Percentiles rank a stretch among this genome's conserved stretches.
Evolutionary conservation across 2,329 filamentous ascomycete species (phyloP).

Genomic region (Erysiphe pulchra): DNA sequence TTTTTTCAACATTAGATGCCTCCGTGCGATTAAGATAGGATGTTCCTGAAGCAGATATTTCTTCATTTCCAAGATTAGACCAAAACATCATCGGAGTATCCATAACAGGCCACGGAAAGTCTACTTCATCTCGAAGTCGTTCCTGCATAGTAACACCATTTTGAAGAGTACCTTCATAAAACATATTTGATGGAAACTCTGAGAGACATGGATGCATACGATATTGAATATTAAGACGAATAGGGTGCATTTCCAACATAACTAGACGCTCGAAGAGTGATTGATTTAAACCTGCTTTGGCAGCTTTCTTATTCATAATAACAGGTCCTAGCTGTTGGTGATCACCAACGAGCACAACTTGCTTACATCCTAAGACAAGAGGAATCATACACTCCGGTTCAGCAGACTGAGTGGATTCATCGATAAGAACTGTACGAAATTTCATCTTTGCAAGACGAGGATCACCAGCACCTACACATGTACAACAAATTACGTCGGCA

Average conservation of each 20-base stretch:
- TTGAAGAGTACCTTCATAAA: slow-evolving; percentile 90
- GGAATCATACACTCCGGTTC: slow-evolving; percentile 99
- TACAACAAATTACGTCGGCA: slow-evolving; percentile 96
- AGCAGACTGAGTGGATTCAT: slow-evolving; percentile 93
- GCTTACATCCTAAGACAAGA: slow-evolving; percentile 87
- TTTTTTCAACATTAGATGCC: slow-evolving; percentile 92
- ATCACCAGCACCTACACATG: slow-evolving; percentile 90
- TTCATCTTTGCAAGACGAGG: slow-evolving; percentile 91
- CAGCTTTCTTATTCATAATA: slow-evolving; percentile 99
- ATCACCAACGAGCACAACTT: slow-evolving; percentile 94
- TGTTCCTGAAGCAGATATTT: slow-evolving; percentile 92
- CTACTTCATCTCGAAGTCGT: slow-evolving; percentile 72
- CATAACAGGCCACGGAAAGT: slow-evolving; percentile 89
- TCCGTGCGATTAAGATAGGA: slow-evolving; percentile 97
- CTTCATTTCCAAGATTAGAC: slow-evolving; percentile 92
- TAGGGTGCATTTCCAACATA: slow-evolving; percentile 69
- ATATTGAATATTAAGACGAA: slow-evolving; percentile 88
- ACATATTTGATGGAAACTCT: slow-evolving; percentile 98
- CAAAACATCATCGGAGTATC: slow-evolving; percentile 99
- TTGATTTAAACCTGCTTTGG: slow-evolving; percentile 90
- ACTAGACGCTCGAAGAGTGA: slow-evolving; percentile 95
- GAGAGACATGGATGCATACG: slow-evolving; percentile 97
- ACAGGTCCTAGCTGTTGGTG: slow-evolving; percentile 95
- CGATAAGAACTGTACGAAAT: slow-evolving; percentile 91
- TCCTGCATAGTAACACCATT: slow-evolving; percentile 85